Base-by-base conservation (phyloP, 495 filamentous ascomycete species). In the Oleoguttula mirabilis region DNA sequence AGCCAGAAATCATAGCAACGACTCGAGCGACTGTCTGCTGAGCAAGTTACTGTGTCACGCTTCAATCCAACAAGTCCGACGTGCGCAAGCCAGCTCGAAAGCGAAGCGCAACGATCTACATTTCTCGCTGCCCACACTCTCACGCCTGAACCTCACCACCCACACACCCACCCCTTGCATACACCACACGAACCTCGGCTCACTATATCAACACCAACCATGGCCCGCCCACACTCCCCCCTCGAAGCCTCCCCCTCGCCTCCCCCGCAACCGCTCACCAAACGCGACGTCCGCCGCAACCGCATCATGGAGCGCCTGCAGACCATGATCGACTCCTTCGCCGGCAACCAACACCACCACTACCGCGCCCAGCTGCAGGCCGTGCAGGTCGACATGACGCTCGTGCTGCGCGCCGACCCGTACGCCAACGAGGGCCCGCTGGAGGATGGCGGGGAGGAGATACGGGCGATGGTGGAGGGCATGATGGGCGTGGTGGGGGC, bases 351-450 rank as follows among this genome's bases (percentile, higher is more conserved):
- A 38, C 85, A 94, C 55, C 66, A 69, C 32, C 73, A 87, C 51
- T 98, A 92, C 62, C 80, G 86, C 39, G 80, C 88, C 52, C 85
- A 95, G 59, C 71, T 96, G 4, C 77, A 86, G 45, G 79, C 80
- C 35, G 71, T 95, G 3, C 88, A 95, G 59, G 77, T 80, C 43
- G 92, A 96, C 56, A 86, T 92, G 57, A 82, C 74, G 38, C 73
- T 94, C 7, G 82, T 96, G 55, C 76, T 82, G 52, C 75, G 77
- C 50, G 80, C 88, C 32, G 77, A 93, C 51, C 81, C 82, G 0
- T 92, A 90, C 49, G 65, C 69, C 11, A 70, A 80, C 36, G 70
- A 72, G 11, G 41, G 32, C 16, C 76, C 83, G 19, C 67, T 95
- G 4, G 76, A 85, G 16, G 79, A 83, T 49, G 71, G 74, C 19